phyloP scores from a whole-genome alignment of 164 flowering plant genomes.

The Magnolia officinalis region DNA sequence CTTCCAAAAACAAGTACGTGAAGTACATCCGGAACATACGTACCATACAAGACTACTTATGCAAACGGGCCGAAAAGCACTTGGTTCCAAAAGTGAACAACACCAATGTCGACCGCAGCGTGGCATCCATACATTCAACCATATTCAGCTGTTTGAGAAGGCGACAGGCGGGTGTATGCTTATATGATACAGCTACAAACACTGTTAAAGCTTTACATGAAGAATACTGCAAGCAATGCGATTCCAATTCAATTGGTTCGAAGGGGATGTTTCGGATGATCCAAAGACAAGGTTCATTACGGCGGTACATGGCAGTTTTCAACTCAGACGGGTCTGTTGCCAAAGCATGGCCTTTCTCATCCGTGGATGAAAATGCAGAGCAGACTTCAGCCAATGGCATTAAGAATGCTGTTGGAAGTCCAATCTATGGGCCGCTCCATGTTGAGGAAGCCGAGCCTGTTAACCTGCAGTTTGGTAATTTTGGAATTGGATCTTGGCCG shows the following conservation, averaged over 20 bases:
- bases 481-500: slow-evolving; percentile 83
- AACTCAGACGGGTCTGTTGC: slow-evolving; percentile 81
- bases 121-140: slow-evolving; percentile 82
- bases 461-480: slow-evolving; percentile 73
- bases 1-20: slow-evolving; percentile 77
- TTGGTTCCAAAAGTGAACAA: slow-evolving; percentile 80
- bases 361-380: slow-evolving; percentile 31
- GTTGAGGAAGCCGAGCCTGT: slow-evolving; percentile 59
- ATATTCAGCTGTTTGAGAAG: slow-evolving; percentile 76
- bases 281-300: slow-evolving; percentile 65
- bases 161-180: slow-evolving; percentile 55
- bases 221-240: slow-evolving; percentile 71
- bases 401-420: slow-evolving; percentile 40
- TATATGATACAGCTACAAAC: slow-evolving; percentile 59
- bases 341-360: slow-evolving; percentile 67
- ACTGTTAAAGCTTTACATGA: slow-evolving; percentile 57
- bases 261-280: slow-evolving; percentile 82
- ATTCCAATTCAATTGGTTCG: slow-evolving; percentile 63
- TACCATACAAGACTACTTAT: slow-evolving; percentile 74
- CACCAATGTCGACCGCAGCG: slow-evolving; percentile 81
- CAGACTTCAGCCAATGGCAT: slow-evolving; percentile 12
- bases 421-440: slow-evolving; percentile 53
- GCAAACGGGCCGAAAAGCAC: slow-evolving; percentile 81
- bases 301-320: slow-evolving; percentile 71
- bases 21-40: slow-evolving; percentile 76